A percentile compares a stretch with the other conserved stretches of the same genome.
phyloP scores from a whole-genome alignment of 2,329 filamentous ascomycete genomes.

The Trichophyton mentagrophytes region DNA sequence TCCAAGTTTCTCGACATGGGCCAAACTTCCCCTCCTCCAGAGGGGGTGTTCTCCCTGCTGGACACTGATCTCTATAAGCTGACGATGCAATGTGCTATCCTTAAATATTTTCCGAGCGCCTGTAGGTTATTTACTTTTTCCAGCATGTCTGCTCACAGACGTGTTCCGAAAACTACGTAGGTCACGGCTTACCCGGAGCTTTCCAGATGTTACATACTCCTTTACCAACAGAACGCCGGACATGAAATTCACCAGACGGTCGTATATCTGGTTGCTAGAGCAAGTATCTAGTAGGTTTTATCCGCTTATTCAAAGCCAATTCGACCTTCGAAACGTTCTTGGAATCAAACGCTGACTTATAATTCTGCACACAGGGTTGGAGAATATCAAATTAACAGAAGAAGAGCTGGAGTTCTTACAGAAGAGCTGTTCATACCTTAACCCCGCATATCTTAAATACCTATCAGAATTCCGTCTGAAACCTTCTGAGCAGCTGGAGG shows the following conservation, averaged over 20 bases:
- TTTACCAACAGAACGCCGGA: slow-evolving; percentile 93
- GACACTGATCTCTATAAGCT: slow-evolving; percentile 88
- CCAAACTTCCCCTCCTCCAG: slow-evolving; percentile 27
- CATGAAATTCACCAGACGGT: slow-evolving; percentile 74
- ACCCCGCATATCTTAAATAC: slow-evolving; percentile 62
- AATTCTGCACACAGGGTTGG: slow-evolving; percentile 50
- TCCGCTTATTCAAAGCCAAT: background rate
- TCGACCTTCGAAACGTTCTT: background rate
- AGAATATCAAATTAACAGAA: slow-evolving; percentile 61
- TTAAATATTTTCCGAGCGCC: slow-evolving; percentile 74
- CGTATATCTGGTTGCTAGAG: slow-evolving; percentile 70
- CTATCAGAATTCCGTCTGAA: slow-evolving; percentile 69
- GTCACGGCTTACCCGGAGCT: background rate
- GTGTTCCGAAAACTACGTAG: background rate
- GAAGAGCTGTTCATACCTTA: slow-evolving; percentile 68
- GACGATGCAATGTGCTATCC: slow-evolving; percentile 95
- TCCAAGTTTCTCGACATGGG: background rate
- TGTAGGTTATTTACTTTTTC: slow-evolving; percentile 18
- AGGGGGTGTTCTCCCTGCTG: slow-evolving; percentile 69
- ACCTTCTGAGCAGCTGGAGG: slow-evolving; percentile 64
- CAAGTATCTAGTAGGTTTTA: slow-evolving; percentile 60
- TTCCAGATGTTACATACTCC: slow-evolving; percentile 65
- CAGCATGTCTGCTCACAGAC: background rate
- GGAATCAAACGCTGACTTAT: background rate
- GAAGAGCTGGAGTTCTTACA: slow-evolving; percentile 73